Evolutionary conservation across 331 rosid species (phyloP), one percentile per base, ranked within the genome.

Genomic region (Pyrus hybrid): DNA sequence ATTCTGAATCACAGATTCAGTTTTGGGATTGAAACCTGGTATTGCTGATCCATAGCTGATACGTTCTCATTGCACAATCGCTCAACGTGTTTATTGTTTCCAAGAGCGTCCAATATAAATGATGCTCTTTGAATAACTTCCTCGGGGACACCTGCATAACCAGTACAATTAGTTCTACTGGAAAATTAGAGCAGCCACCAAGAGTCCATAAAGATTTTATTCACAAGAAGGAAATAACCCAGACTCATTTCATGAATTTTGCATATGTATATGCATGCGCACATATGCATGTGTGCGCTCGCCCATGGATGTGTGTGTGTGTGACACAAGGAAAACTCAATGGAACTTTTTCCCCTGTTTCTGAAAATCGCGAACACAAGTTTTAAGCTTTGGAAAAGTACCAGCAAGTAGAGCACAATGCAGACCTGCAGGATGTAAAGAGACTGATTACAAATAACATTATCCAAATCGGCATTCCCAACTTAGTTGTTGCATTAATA

Each of bases 391-490:
- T 23, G 68, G 54, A n/a, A 47, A 74, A 33, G 26, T 89, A 94
- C 98, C 98, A 26, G 96, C 97, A 79, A 88, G 99, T 56, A 78
- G 84, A 1, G 99, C 99, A 82, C 99, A 94, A 76, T 94, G 96
- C 79, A 94, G 84, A 53, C 99, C 99, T 94, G 95, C 88, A 76
- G 49, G 82, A 77, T 67, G 76, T n/a, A 43, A 16, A n/a, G 13
- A 14, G 32, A 67, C 17, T 21, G 84, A 43, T 43, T 43, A 43
- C 16, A 43, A 43, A 43, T 43, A 43, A 43, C 49, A 43, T 75
- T 68, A 84, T 49, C 83, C 76, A 78, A 72, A 66, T 43, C 14
- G 65, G 75, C 75, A 75, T 60, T 51, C 63, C 69, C 43, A 70
- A 77, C 56, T 69, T 73, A 72, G 79, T 41, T 73, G 75, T 47